Conservation (phyloP, 257 asterid genomes). For the Verbena officinalis region DNA sequence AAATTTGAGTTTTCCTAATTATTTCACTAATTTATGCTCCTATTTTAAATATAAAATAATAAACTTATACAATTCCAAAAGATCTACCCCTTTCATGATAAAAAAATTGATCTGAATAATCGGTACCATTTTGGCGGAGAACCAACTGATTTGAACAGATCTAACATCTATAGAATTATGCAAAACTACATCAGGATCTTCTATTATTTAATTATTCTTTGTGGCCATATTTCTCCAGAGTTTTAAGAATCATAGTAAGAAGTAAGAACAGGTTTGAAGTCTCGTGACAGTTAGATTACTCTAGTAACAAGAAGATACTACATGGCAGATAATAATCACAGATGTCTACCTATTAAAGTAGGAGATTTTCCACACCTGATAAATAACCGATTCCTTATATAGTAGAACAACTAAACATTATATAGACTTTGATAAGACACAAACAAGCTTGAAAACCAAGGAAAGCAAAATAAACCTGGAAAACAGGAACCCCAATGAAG, state of each 20-base stretch:
- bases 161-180: not conserved
- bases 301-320: constrained; percentile 2
- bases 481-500: constrained; percentile 90
- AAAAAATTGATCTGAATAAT: not conserved
- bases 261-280: not conserved
- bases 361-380: not conserved
- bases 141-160: not conserved
- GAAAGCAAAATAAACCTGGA: constrained; percentile 59
- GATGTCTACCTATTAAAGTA: not conserved
- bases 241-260: not conserved
- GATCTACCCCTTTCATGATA: not conserved
- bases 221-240: not conserved
- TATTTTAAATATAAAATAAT: not conserved
- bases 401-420: not conserved
- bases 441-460: constrained; percentile 1
- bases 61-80: not conserved
- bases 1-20: not conserved
- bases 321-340: not conserved
- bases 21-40: not conserved
- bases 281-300: not conserved
- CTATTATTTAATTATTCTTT: not conserved
- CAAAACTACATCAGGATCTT: not conserved
- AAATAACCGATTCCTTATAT: not conserved
- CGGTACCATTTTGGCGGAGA: not conserved
- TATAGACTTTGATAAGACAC: constrained; percentile 4